Base-by-base conservation (phyloP, 2,329 filamentous ascomycete genomes). In the Zymoseptoria ardabiliae region DNA sequence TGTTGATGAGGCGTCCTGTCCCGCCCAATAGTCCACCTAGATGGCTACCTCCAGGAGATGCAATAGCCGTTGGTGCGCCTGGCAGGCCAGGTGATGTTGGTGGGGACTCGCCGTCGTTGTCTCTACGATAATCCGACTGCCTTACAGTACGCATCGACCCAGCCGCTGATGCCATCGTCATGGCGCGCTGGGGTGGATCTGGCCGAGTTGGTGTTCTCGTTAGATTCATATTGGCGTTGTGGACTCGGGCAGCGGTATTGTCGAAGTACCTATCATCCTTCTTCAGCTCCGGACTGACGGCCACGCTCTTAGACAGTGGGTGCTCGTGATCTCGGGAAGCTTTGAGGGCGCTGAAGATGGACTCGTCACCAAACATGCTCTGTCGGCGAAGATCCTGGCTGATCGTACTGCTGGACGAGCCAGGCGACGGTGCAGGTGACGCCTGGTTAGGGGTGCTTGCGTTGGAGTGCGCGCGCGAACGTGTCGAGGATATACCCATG, bases 281-380 rank as follows among this genome's bases (percentile, higher is more conserved):
- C 49, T 62, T 58, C 7, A 53, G 55, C 53, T 86, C 83, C 1
- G 88, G 89, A 68, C 85, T 89, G 19, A 83, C 88, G 41, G 84
- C 85, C 54, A 89, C 82, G 70, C 88, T 92, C 66, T 90, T 87
- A 19, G 89, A 85, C 50, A 93, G 75, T 20, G 89, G 89, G 71
- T 93, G 89, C 56, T 90, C 87, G 54, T 76, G 74, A 56, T 81
- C 79, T 66, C 78, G 74, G 50, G 78, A 78, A 53, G 76, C 72
- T 61, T 79, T 79, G 49, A 83, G 70, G 5, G 78, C 76, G 30
- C 80, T 76, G 55, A 77, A 75, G n/a, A 83, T 76, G 45, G 78
- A 74, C 61, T 87, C 83, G 58, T 86, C 83, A 4, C 81, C 81
- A 54, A 80, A 78, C 53, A 87, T 69, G 67, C 85, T 88, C 8